These are phyloP conservation scores for Acrodontium crateriforme DNA, from an alignment of 2,329 filamentous ascomycete species.

Conservation along the genomic window DNA sequence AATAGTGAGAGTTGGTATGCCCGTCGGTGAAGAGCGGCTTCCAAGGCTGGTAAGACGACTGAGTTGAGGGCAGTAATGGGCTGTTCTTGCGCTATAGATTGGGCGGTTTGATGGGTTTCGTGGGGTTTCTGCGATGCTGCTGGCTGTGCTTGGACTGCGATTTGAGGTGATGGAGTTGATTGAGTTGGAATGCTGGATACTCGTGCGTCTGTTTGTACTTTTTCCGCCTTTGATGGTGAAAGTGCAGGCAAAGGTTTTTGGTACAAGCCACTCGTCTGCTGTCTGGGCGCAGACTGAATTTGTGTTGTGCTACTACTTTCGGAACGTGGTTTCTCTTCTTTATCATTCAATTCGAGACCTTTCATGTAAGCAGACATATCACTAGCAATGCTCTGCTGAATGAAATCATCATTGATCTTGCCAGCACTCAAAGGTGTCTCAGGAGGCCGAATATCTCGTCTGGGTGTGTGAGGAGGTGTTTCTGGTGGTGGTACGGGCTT, in stretches of 20 bases:
- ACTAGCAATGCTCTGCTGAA: slow-evolving; percentile 35
- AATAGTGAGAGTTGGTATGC: slow-evolving; percentile 44
- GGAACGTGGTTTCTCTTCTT: slow-evolving; percentile 2
- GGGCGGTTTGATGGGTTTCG: slow-evolving; percentile 1
- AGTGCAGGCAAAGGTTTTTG: slow-evolving; percentile 23
- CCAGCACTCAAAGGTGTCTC: slow-evolving; percentile 19
- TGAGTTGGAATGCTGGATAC: no score
- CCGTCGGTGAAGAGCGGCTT: slow-evolving; percentile 76
- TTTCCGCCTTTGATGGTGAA: slow-evolving; percentile 8
- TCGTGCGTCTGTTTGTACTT: no score
- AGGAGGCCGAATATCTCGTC: slow-evolving; percentile 16
- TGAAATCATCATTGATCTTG: slow-evolving; percentile 30
- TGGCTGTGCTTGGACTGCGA: not conserved
- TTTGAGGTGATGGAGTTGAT: not conserved
- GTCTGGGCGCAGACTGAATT: not conserved
- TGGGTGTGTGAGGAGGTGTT: slow-evolving; percentile 19
- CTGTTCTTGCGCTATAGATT: slow-evolving; percentile 19
- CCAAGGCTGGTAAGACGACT: slow-evolving; percentile 84
- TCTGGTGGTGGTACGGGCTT: slow-evolving; percentile 21
- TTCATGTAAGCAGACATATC: slow-evolving; percentile 28
- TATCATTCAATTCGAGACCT: slow-evolving; percentile 19
- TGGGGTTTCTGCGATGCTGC: slow-evolving; percentile 1
- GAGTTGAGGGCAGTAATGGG: slow-evolving; percentile 79
- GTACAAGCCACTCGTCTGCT: slow-evolving; percentile 14
- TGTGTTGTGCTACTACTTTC: not conserved